Evolutionary conservation across 75 land plant species (phyloP).

Genomic region (Picea sitchensis): DNA sequence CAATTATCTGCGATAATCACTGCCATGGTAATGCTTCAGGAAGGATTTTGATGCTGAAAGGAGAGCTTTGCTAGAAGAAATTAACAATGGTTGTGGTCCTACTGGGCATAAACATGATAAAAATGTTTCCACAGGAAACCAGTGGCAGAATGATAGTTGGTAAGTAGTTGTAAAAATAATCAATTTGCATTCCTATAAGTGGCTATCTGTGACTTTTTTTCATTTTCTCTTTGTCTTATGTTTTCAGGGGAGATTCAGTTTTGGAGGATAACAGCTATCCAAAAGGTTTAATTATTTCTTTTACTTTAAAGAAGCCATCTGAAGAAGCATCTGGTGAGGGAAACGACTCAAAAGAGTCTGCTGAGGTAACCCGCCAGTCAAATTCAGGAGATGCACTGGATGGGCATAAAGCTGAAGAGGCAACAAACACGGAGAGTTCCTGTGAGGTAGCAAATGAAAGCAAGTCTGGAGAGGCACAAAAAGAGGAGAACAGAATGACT

Average conservation of each 20-base stretch:
- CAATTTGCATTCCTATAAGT: not conserved
- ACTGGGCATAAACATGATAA: slow-evolving; percentile 15
- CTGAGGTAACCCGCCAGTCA: slow-evolving; percentile 3
- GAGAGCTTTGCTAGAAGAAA: slow-evolving; percentile 18
- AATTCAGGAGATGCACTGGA: slow-evolving; percentile 14
- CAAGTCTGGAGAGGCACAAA: slow-evolving; percentile 13
- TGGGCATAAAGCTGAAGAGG: slow-evolving; percentile 20
- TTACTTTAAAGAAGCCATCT: slow-evolving; percentile 37
- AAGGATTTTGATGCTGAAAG: slow-evolving; percentile 72
- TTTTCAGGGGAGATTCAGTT: not conserved
- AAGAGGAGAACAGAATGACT: slow-evolving; percentile 31
- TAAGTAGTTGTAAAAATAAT: not conserved
- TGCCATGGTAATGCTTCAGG: slow-evolving; percentile 31
- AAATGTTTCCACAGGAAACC: not conserved
- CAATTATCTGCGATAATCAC: not conserved
- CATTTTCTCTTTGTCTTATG: not conserved
- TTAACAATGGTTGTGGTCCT: slow-evolving; percentile 12
- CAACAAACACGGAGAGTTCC: slow-evolving; percentile 1
- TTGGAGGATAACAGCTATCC: slow-evolving; percentile 37
- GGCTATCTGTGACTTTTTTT: not conserved
- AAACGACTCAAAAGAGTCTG: slow-evolving; percentile 15
- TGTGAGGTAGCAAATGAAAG: slow-evolving; percentile 9
- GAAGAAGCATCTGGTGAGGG: slow-evolving; percentile 15
- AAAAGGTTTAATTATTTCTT: slow-evolving; percentile 77
- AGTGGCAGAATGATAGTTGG: no score